Evolutionary conservation across 164 flowering plant genomes (phyloP), one percentile per base, ranked within the genome.

Genomic region (Stephania cephalantha): DNA sequence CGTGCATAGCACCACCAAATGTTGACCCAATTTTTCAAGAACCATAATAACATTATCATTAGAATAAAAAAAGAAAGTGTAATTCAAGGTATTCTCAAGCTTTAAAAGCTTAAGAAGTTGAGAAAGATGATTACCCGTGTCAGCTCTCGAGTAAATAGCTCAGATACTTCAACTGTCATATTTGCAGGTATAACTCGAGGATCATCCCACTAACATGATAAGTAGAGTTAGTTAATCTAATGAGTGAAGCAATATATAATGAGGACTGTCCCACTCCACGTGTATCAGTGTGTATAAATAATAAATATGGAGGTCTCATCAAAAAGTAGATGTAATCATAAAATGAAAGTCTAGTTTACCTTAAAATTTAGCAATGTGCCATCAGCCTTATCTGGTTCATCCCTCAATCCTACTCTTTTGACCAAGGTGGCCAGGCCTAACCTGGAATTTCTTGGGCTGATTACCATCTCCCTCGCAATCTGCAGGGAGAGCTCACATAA

Each of bases 381-480:
- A 74, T 95, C 95, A 35, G 93, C 83, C 74, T 61, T 89, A 81
- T 89, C 95, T 9, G 95, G 88, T 71, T 81, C 83, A 83, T 90
- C 90, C 78, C 69, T 61, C 61, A 88, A 73, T 46, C 91, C 91
- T 73, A 87, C 63, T 82, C 88, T 86, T 79, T 83, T 92, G 67
- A 90, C 88, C 84, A 93, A 81, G 29, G 79, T 68, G 65, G 90
- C 78, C 74, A 93, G 88, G 76, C 98, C 97, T 81, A 95, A 79
- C 79, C 88, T 92, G 64, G 87, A 70, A 83, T 92, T 93, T 78
- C 87, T 86, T 55, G 97, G 98, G 85, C 99, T 93, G 64, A 95
- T 95, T n/a, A 87, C 99, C 98, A 93, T 91, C 84, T 95, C 99
- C 78, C 98, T 85, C 73, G 96, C 98, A 82, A 95, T 91, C 99